Evolutionary conservation across 2,329 filamentous ascomycete genomes (phyloP), one percentile per base, ranked within the genome.

Genomic region (Coniochaeta sp.): DNA sequence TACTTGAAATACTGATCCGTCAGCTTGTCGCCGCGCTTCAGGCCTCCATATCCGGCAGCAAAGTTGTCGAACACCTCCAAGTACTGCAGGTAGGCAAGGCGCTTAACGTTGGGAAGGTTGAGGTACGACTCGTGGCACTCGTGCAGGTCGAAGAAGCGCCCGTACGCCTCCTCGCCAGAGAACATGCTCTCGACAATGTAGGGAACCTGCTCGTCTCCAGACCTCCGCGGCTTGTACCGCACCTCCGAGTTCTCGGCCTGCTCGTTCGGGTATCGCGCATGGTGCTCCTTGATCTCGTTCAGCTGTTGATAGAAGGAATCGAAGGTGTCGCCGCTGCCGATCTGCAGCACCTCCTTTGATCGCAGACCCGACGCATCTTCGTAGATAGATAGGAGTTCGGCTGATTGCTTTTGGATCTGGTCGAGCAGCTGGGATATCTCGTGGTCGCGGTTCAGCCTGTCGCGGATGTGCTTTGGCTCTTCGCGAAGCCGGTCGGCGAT

Each of bases 1-100:
- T 99, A 99, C 64, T 85, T 85, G 74, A 98, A 96, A 73, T 98
- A 99, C 67, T 89, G 85, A 67, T 98, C 93, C 0, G 90, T 96
- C 74, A 96, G 77, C 77, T 98, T 99, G 70, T 96, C 90, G 32
- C 81, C 78, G 57, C 90, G 82, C 71, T 90, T 93, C 64, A 96
- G 81, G 14, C 87, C 87, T 57, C 89, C 84, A 56, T 87, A 81
- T 4, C 89, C 89, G 0, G 87, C 82, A 1, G 86, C 81, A 71
- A 99, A 98, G 64, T 86, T 85, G 75, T 99, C 95, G 72, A 99
- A 98, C 1, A 87, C 76, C 65, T 96, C 91, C 42, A 99, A 85
- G 68, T 96, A 99, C 78, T 98, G 93, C 56, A 98, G 80, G 70
- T 99, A 99, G 17, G 86, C 89, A 47, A 95, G 77, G 58, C 93